Conservation (phyloP, 352 stramenopile species). For the Albugo laibachii region DNA sequence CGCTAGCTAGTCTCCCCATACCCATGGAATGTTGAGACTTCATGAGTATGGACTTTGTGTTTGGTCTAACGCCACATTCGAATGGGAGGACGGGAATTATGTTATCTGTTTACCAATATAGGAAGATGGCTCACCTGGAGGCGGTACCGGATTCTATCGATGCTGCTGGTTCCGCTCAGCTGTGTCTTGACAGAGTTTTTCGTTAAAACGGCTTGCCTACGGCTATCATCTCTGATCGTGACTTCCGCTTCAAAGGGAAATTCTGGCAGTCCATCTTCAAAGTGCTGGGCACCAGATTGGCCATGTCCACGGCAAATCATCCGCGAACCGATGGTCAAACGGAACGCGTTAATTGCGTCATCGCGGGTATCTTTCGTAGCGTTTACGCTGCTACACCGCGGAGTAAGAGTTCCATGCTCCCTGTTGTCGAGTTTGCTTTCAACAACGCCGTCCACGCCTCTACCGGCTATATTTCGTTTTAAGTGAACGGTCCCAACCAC, state of each 20-base stretch:
- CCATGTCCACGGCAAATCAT: neutral
- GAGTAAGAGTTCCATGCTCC: neutral
- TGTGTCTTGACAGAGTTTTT: slow-evolving; percentile 14
- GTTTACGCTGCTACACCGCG: slow-evolving; percentile 1
- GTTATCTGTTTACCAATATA: slow-evolving; percentile 12
- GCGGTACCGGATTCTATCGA: slow-evolving; percentile 2
- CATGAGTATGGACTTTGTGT: slow-evolving; percentile 12
- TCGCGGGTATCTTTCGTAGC: neutral
- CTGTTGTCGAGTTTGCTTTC: neutral
- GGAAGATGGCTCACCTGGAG: slow-evolving; percentile 12
- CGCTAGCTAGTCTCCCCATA: slow-evolving; percentile 3
- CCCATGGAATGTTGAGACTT: neutral
- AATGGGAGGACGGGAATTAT: slow-evolving; percentile 7
- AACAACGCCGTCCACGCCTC: neutral
- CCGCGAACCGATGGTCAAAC: neutral
- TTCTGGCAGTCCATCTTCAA: neutral
- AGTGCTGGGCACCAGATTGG: neutral
- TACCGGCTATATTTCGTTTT: neutral
- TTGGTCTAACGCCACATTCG: slow-evolving; percentile 3
- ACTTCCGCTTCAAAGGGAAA: neutral
- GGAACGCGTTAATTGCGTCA: neutral
- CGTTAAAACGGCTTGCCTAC: too few species aligned
- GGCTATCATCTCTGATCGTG: too few species aligned
- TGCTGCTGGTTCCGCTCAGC: slow-evolving; percentile 2
- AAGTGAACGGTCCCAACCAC: neutral